phyloP scores from a whole-genome alignment of 306 rosid species.

The Castanea mollissima region DNA sequence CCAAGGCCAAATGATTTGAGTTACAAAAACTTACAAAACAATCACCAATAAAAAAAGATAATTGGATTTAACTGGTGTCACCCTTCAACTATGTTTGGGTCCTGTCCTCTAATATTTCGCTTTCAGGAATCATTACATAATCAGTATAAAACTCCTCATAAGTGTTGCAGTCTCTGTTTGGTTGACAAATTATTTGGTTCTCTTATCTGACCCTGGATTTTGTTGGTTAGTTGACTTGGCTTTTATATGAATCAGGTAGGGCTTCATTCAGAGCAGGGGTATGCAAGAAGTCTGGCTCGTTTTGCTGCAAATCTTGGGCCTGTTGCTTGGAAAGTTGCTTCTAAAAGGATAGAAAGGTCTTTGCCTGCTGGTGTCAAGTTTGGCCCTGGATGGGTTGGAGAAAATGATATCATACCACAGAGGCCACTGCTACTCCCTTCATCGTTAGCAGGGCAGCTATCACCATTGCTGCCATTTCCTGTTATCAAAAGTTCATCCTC shows the following conservation, averaged over 20 bases:
- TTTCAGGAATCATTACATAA: not conserved
- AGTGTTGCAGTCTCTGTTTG: not conserved
- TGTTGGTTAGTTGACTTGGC: constrained; percentile 20
- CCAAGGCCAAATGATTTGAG: not conserved
- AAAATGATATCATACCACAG: constrained; percentile 41
- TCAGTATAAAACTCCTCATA: not conserved
- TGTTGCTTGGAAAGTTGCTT: constrained; percentile 53
- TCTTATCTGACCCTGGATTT: not conserved
- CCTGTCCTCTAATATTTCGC: not conserved
- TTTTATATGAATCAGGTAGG: constrained; percentile 54
- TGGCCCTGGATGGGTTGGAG: constrained; percentile 74
- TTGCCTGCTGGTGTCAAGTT: constrained; percentile 44
- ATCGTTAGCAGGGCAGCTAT: constrained; percentile 19
- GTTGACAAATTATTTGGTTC: not conserved
- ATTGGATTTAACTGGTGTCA: not conserved
- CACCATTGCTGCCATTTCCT: constrained; percentile 24
- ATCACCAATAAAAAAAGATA: not conserved
- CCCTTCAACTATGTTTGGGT: not conserved
- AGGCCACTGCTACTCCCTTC: constrained; percentile 24
- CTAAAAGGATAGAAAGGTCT: constrained; percentile 47
- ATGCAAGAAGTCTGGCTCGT: constrained; percentile 63
- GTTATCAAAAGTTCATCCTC: constrained; percentile 19
- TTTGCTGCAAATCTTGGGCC: constrained; percentile 61
- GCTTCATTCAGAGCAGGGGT: constrained; percentile 52
- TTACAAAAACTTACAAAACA: not conserved